Conservation (phyloP, 208 protist genomes). For the Trypanosoma conorhini region DNA sequence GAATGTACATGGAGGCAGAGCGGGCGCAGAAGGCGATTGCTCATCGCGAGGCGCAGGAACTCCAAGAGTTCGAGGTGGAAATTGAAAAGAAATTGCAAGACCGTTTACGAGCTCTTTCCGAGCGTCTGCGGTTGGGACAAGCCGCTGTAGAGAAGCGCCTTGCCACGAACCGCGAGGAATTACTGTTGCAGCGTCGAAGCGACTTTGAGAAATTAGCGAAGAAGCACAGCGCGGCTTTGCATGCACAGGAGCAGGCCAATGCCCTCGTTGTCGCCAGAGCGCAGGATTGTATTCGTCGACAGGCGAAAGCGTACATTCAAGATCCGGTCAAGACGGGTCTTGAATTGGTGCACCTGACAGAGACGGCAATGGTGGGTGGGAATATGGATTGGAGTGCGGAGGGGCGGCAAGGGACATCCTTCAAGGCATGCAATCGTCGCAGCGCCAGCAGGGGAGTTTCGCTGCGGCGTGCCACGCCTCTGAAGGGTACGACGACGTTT, state of each 20-base stretch:
- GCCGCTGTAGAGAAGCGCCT: constrained; percentile 33
- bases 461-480: background rate
- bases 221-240: constrained; percentile 26
- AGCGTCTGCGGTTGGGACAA: constrained; percentile 22
- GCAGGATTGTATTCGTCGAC: constrained; percentile 29
- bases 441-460: background rate
- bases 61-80: constrained; percentile 21
- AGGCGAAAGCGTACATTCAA: constrained; percentile 27
- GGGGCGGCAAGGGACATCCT: constrained; percentile 21
- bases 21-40: constrained; percentile 29
- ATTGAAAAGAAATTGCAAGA: constrained; percentile 28
- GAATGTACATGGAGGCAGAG: constrained; percentile 47
- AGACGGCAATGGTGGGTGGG: background rate
- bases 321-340: constrained; percentile 38
- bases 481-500: background rate
- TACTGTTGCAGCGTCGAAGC: constrained; percentile 21
- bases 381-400: constrained; percentile 11
- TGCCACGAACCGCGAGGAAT: constrained; percentile 26
- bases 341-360: constrained; percentile 24
- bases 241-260: constrained; percentile 24
- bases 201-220: constrained; percentile 34
- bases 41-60: constrained; percentile 33
- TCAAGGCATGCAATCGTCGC: background rate
- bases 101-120: constrained; percentile 17
- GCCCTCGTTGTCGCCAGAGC: constrained; percentile 30